These are phyloP conservation scores for Cerioporus squamosus DNA, from an alignment of 1,284 basidiomycete genomes.

Conservation along the genomic window DNA sequence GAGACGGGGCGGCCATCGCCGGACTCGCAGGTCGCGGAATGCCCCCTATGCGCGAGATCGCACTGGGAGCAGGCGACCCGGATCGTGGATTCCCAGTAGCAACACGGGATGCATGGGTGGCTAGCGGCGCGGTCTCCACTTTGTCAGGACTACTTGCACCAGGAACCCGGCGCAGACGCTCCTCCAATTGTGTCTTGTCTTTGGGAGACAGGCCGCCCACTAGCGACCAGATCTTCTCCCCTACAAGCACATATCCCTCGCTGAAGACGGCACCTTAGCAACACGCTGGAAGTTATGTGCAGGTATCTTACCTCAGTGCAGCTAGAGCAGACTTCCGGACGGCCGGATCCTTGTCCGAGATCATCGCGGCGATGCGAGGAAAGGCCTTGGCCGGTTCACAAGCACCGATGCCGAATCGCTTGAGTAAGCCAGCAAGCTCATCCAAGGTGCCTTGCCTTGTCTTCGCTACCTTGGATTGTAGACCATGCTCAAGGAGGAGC, in stretches of 20 bases:
- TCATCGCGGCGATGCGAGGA: constrained; percentile 78
- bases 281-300: background rate
- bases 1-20: constrained; percentile 52
- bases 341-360: constrained; percentile 86
- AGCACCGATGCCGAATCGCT: constrained; percentile 82
- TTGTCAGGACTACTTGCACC: constrained; percentile 61
- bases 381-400: constrained; percentile 84
- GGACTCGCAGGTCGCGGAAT: constrained; percentile 71
- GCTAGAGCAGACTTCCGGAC: constrained; percentile 86
- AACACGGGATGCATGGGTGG: constrained; percentile 57
- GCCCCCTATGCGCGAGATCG: constrained; percentile 45
- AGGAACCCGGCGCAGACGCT: constrained; percentile 82
- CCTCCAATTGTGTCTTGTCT: constrained; percentile 91
- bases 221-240: constrained; percentile 84
- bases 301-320: constrained; percentile 61
- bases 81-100: constrained; percentile 53
- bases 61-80: constrained; percentile 53
- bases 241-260: constrained; percentile 83
- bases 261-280: constrained; percentile 39
- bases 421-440: constrained; percentile 79
- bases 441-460: constrained; percentile 86
- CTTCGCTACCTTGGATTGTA: constrained; percentile 89
- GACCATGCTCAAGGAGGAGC: constrained; percentile 83
- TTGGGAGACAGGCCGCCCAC: constrained; percentile 82
- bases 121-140: constrained; percentile 40